phyloP scores from a whole-genome alignment of 345 rosid species.

The Salix brachista region DNA sequence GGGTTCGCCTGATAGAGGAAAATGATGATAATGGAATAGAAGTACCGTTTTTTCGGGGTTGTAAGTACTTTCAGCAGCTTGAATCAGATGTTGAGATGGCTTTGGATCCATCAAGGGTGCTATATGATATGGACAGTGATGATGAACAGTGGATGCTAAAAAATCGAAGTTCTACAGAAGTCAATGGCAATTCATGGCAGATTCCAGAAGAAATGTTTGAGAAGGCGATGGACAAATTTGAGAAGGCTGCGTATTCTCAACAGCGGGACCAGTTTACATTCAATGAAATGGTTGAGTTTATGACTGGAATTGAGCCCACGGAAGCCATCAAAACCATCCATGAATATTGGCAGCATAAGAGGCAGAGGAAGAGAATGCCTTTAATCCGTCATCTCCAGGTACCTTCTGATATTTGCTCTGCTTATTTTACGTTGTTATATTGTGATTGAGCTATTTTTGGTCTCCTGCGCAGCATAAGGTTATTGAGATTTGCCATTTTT shows the following conservation, averaged over 20 bases:
- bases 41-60: slow-evolving; percentile 43
- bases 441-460: neutral
- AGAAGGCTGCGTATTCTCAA: slow-evolving; percentile 77
- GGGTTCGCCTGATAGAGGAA: slow-evolving; percentile 68
- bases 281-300: slow-evolving; percentile 63
- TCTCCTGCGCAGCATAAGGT: neutral
- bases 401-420: slow-evolving; percentile 11
- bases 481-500: neutral
- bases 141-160: slow-evolving; percentile 69
- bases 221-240: slow-evolving; percentile 76
- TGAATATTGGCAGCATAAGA: slow-evolving; percentile 75
- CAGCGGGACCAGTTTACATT: slow-evolving; percentile 60
- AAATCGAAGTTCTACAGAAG: slow-evolving; percentile 38
- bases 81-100: slow-evolving; percentile 96
- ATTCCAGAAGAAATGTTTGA: slow-evolving; percentile 64
- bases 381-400: slow-evolving; percentile 96
- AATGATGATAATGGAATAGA: slow-evolving; percentile 49
- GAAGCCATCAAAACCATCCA: slow-evolving; percentile 45
- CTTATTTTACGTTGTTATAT: neutral
- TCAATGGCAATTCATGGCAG: slow-evolving; percentile 29
- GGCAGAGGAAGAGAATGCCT: slow-evolving; percentile 80
- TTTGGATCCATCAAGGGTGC: slow-evolving; percentile 61
- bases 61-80: slow-evolving; percentile 66
- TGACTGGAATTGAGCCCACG: slow-evolving; percentile 50
- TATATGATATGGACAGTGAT: slow-evolving; percentile 97